Percentiles rank a stretch among this genome's conserved stretches.
Evolutionary conservation across 176 grass and related monocot species (phyloP).

Genomic region (Zea luxurians): DNA sequence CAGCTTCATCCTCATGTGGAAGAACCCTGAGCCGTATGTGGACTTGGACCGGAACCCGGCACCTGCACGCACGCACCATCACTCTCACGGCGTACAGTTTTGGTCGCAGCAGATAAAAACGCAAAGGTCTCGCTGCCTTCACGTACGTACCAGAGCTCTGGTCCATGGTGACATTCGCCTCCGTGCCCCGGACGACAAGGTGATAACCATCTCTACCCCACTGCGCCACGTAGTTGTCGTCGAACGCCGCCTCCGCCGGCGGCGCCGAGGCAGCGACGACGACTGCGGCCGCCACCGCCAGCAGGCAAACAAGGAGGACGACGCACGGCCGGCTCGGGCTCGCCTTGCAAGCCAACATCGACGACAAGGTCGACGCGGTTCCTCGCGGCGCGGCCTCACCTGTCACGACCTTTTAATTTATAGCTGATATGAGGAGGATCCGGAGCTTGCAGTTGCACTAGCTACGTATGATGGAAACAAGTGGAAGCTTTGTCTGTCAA

Average conservation of each 20-base stretch:
- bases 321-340: not conserved
- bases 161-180: conserved; percentile 66
- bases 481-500: not conserved
- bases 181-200: conserved; percentile 36
- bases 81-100: too few relatives aligned
- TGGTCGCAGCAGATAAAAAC: too few relatives aligned
- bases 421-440: not conserved
- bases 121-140: not conserved
- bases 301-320: not conserved
- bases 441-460: not conserved
- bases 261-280: not conserved
- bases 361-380: not conserved
- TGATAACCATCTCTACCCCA: conserved; percentile 56
- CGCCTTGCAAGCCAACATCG: conserved; percentile 2
- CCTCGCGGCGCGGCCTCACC: not conserved
- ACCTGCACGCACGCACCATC: conserved; percentile 37
- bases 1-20: conserved; percentile 70
- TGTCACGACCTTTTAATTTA: conserved; percentile 19
- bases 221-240: conserved; percentile 51
- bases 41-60: conserved; percentile 62
- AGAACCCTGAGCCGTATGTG: conserved; percentile 59
- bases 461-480: not conserved
- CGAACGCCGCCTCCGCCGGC: conserved; percentile 28
- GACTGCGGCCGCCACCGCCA: not conserved
- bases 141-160: conserved; percentile 47